Evolutionary conservation across 305 asterid species (phyloP).

Genomic region (Fraxinus platypoda): DNA sequence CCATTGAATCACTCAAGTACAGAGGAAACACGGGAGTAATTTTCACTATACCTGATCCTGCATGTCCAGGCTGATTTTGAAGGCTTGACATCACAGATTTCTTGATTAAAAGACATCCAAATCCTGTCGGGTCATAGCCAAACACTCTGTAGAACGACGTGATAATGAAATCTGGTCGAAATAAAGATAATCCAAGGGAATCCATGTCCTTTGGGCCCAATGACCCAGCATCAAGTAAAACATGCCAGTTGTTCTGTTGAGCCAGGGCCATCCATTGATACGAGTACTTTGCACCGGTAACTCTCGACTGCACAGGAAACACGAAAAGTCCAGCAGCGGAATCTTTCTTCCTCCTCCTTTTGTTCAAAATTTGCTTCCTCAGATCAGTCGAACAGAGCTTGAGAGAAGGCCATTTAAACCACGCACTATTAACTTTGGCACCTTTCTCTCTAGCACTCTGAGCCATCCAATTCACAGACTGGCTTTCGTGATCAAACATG

Average conservation of each 20-base stretch:
- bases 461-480: conserved; percentile 89
- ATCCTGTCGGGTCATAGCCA: conserved; percentile 93
- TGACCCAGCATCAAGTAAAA: conserved; percentile 92
- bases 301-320: conserved; percentile 95
- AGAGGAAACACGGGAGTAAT: conserved; percentile 80
- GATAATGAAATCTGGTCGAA: conserved; percentile 88
- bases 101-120: conserved; percentile 89
- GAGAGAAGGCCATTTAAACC: conserved; percentile 95
- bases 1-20: conserved; percentile 87
- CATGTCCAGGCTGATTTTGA: conserved; percentile 82
- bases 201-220: conserved; percentile 99
- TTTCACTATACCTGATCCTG: conserved; percentile 90
- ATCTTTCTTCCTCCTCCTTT: conserved; percentile 77
- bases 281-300: conserved; percentile 89
- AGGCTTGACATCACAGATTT: conserved; percentile 84
- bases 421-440: conserved; percentile 81
- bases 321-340: conserved; percentile 87
- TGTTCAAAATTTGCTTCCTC: conserved; percentile 72
- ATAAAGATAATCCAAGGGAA: conserved; percentile 85
- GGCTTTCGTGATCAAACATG: conserved; percentile 96
- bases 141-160: conserved; percentile 88
- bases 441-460: conserved; percentile 89
- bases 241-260: conserved; percentile 98
- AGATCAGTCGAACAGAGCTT: conserved; percentile 87
- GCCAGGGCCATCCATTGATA: conserved; percentile 99